Conservation (phyloP, 1,284 basidiomycete genomes). For the Lignosus rhinocerotis region DNA sequence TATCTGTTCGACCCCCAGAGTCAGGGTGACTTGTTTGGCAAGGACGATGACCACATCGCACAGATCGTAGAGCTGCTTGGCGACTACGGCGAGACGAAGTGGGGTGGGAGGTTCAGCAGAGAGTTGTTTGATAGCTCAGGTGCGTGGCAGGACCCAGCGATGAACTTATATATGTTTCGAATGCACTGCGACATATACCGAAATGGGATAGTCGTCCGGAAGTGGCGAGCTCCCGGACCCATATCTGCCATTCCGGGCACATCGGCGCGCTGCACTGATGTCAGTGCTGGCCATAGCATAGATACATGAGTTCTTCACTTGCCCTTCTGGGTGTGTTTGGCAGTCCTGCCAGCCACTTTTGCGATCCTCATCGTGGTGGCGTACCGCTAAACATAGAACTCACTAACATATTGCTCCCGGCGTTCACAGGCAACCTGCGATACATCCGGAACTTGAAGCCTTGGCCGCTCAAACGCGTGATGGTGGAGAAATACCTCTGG, state of each 20-base stretch:
- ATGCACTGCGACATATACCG: slow-evolving; percentile 26
- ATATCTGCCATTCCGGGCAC: neutral
- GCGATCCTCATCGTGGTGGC: slow-evolving; percentile 15
- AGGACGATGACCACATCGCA: slow-evolving; percentile 94
- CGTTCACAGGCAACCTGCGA: slow-evolving; percentile 51
- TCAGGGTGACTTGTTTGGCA: slow-evolving; percentile 81
- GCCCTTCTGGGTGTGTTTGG: neutral
- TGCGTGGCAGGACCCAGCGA: slow-evolving; percentile 32
- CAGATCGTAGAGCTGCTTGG: slow-evolving; percentile 90
- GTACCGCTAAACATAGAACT: neutral
- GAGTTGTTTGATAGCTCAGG: slow-evolving; percentile 84
- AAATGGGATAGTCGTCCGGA: slow-evolving; percentile 33
- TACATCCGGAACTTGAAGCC: slow-evolving; percentile 81
- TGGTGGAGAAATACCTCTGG: slow-evolving; percentile 84
- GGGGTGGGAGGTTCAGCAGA: slow-evolving; percentile 81
- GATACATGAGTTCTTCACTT: slow-evolving; percentile 7
- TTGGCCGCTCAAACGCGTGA: slow-evolving; percentile 82
- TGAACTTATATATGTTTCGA: neutral
- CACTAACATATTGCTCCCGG: slow-evolving; percentile 4
- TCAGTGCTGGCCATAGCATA: slow-evolving; percentile 3
- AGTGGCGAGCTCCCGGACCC: slow-evolving; percentile 6
- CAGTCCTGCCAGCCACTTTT: neutral
- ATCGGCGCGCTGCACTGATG: slow-evolving; percentile 9
- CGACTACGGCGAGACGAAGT: slow-evolving; percentile 71
- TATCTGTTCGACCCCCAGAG: slow-evolving; percentile 89